A percentile compares a stretch with the other conserved stretches of the same genome.
phyloP scores from a whole-genome alignment of 129 eudicot genomes.

The Saussurea involucrata region DNA sequence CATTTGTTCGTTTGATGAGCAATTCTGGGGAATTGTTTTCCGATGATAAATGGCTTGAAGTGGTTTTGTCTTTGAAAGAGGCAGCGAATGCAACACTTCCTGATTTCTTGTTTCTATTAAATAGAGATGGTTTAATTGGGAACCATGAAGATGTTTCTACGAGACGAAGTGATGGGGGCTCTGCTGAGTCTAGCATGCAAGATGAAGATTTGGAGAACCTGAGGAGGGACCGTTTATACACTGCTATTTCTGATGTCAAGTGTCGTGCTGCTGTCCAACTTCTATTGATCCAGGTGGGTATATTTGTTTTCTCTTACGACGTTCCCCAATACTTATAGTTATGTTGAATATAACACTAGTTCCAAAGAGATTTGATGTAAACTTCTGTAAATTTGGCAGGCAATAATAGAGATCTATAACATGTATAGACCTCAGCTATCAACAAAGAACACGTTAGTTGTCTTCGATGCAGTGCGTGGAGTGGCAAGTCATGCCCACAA shows the following conservation, averaged over 20 bases:
- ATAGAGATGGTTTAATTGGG: constrained; percentile 38
- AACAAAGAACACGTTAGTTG: constrained; percentile 46
- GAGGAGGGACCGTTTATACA: constrained; percentile 55
- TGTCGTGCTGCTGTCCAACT: constrained; percentile 93
- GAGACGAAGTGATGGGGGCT: constrained; percentile 36
- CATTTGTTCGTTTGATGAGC: constrained; percentile 90
- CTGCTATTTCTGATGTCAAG: constrained; percentile 67
- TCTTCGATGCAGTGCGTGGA: constrained; percentile 68
- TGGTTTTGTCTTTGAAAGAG: constrained; percentile 68
- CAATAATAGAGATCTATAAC: constrained; percentile 74
- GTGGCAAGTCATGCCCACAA: constrained; percentile 82
- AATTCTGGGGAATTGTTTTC: constrained; percentile 85
- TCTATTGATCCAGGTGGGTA: constrained; percentile 71
- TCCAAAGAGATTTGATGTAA: background rate
- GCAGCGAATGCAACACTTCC: constrained; percentile 83
- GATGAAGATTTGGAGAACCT: constrained; percentile 51
- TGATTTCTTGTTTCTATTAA: constrained; percentile 56
- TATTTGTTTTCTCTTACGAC: background rate
- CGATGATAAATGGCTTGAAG: constrained; percentile 88
- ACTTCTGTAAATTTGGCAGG: constrained; percentile 48
- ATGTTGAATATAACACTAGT: background rate
- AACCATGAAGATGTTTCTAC: constrained; percentile 43
- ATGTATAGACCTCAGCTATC: constrained; percentile 69
- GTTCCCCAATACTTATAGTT: background rate
- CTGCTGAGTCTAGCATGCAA: constrained; percentile 39